Percentiles rank a stretch among this genome's conserved stretches.
Evolutionary conservation across 2,329 filamentous ascomycete genomes (phyloP).

Genomic region (Apiospora phragmitis): DNA sequence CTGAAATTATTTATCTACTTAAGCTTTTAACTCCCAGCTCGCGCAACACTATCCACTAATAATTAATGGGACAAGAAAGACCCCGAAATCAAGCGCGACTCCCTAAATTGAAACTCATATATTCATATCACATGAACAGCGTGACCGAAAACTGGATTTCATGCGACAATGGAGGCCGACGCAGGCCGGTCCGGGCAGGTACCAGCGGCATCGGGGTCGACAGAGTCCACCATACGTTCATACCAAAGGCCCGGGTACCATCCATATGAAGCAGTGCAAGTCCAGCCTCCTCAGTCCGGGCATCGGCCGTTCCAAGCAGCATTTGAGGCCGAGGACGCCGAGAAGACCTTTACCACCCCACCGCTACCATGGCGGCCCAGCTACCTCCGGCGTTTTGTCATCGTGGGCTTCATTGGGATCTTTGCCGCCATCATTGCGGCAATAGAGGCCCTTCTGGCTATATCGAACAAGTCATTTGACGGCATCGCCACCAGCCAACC

Average conservation of each 20-base stretch:
- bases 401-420: background rate
- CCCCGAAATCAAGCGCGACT: background rate
- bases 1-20: background rate
- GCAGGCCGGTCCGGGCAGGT: background rate
- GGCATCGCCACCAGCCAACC: slow-evolving; percentile 11
- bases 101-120: background rate
- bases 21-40: background rate
- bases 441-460: slow-evolving; percentile 9
- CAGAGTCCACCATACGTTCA: background rate
- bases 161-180: background rate
- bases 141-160: background rate
- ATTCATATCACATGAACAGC: background rate
- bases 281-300: background rate
- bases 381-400: slow-evolving; percentile 18
- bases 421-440: slow-evolving; percentile 9
- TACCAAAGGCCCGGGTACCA: background rate
- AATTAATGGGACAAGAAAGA: no score
- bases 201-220: background rate
- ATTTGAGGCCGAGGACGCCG: background rate
- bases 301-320: background rate
- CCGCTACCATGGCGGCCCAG: background rate
- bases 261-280: background rate
- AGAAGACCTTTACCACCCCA: background rate
- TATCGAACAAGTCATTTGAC: slow-evolving; percentile 8
- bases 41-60: no score